These are phyloP conservation scores for Sporothrix protearum DNA, from an alignment of 2,329 filamentous ascomycete species.

Conservation along the genomic window DNA sequence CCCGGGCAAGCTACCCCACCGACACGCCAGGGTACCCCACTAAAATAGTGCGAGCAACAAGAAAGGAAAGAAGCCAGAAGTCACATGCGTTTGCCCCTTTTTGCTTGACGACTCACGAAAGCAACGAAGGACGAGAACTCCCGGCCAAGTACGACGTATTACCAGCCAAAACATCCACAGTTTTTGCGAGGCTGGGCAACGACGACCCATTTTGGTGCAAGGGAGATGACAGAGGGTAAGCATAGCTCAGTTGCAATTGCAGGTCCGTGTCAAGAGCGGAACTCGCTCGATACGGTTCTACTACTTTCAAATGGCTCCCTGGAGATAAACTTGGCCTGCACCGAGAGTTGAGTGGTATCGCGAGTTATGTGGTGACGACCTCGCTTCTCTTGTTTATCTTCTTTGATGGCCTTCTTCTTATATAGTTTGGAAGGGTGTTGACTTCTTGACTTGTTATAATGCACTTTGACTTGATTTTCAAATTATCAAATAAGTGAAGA, in stretches of 20 bases:
- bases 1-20: constrained; percentile 15
- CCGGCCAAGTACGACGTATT: too few species aligned
- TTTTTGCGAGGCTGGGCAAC: neutral
- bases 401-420: too few species aligned
- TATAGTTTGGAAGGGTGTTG: neutral
- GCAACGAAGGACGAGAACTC: neutral
- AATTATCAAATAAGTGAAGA: too few species aligned
- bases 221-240: neutral
- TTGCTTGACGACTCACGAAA: neutral
- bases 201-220: constrained; percentile 1
- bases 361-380: neutral
- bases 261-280: neutral
- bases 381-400: neutral
- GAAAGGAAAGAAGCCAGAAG: neutral
- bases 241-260: neutral
- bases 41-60: constrained; percentile 8
- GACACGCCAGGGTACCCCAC: neutral
- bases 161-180: neutral
- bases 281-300: neutral
- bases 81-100: constrained; percentile 13
- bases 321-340: constrained; percentile 1
- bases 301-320: constrained; percentile 8
- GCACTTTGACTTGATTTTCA: too few species aligned
- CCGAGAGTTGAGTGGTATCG: neutral
- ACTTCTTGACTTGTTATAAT: too few species aligned